phyloP scores from a whole-genome alignment of 139 green algal species.

The Chlamydomonas eustigma region DNA sequence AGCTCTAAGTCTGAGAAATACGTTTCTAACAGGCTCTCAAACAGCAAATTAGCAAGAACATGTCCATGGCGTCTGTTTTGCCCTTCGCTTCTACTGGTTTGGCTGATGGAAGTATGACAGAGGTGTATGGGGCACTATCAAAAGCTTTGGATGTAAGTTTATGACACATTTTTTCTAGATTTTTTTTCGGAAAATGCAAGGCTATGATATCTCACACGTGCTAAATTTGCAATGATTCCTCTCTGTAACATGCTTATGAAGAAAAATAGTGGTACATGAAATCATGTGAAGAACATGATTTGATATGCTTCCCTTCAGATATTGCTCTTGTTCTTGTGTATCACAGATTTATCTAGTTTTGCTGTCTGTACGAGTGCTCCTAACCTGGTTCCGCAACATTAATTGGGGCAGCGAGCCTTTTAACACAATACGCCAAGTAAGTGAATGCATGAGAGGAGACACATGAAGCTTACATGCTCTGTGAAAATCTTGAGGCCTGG shows the following conservation, averaged over 20 bases:
- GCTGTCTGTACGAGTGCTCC: slow-evolving; percentile 44
- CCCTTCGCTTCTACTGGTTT: slow-evolving; percentile 2
- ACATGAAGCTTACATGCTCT: too few relatives aligned
- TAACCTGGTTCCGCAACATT: slow-evolving; percentile 57
- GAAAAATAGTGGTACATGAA: too few relatives aligned
- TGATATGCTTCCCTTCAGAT: too few relatives aligned
- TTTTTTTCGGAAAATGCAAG: not conserved
- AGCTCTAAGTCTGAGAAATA: too few relatives aligned
- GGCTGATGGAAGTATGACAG: slow-evolving; percentile 21
- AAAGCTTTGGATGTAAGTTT: slow-evolving; percentile 49
- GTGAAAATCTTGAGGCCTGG: too few relatives aligned
- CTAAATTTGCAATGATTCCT: too few relatives aligned
- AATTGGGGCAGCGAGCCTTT: slow-evolving; percentile 45
- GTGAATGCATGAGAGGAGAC: too few relatives aligned
- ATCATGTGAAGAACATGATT: too few relatives aligned
- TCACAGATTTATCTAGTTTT: slow-evolving; percentile 53
- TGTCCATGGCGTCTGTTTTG: slow-evolving; percentile 20
- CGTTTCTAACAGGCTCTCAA: not conserved
- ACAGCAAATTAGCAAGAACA: not conserved
- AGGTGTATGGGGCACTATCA: slow-evolving; percentile 42
- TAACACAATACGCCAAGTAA: slow-evolving; percentile 40
- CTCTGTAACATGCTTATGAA: too few relatives aligned
- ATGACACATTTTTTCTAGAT: not conserved
- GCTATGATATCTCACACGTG: too few relatives aligned
- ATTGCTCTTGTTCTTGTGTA: too few relatives aligned